Evolutionary conservation across 2,329 filamentous ascomycete species (phyloP), one percentile per base, ranked within the genome.

Genomic region (Penicillium carneum): DNA sequence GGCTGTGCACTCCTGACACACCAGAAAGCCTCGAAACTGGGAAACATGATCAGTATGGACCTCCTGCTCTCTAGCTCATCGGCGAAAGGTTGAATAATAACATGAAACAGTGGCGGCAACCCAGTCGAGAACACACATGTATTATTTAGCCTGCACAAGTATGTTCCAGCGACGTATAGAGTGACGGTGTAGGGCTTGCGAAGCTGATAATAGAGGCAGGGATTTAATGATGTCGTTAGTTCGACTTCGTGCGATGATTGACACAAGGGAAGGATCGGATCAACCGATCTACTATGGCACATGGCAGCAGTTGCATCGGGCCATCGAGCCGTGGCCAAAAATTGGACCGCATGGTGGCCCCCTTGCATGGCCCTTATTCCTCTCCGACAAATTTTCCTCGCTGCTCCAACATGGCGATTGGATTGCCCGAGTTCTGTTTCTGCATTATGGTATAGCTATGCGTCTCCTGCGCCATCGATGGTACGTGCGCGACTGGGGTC

Each of bases 401-500:
- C 48, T 73, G 1, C 53, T 75, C 1, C 65, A 73, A 51, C 57
- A 67, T 10, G 73, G 71, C 2, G 71, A 76, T 53, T 75, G 74
- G 73, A 47, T 69, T 39, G 72, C 72, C 11, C 70, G 71, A 1
- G 65, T 76, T 18, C 6, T 76, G 14, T 75, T 74, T 34, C 52
- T 76, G 23, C 69, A 75, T 57, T 73, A 73, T 55, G 70, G 71
- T 2, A 66, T 73, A 4, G 68, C 67, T 0, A 71, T 76, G 70
- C 71, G 72, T 48, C 67, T 76, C n/a, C 47, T 74, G 34, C 72
- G 69, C 1, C 65, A 74, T 59, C 69, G 71, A 33, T 76, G 73
- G 74, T 76, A 73, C 56, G 72, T 75, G 11, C 66, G 67, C n/a
- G 71, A 72, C 20, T 72, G 69, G 67, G 73, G 74, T 10, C 68